Evolutionary conservation across 768 basidiomycete species (phyloP).

Genomic region (Tulasnella sp.): DNA sequence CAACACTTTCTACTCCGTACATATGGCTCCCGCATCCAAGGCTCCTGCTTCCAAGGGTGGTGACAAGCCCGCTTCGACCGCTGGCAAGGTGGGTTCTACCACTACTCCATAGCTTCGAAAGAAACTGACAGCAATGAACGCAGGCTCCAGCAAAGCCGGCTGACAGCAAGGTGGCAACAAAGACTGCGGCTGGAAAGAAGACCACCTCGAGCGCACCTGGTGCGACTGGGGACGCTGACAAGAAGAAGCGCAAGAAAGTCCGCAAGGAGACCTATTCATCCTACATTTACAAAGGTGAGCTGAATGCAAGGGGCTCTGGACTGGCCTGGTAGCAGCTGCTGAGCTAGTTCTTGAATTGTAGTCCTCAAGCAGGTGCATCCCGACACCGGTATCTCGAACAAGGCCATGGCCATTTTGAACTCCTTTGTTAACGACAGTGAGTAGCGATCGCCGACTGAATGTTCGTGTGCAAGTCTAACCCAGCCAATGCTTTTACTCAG

Average conservation of each 20-base stretch:
- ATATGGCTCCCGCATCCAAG: slow-evolving; percentile 12
- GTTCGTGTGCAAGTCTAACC: not conserved
- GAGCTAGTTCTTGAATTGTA: slow-evolving; percentile 40
- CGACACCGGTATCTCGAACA: slow-evolving; percentile 98
- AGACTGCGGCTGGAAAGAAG: slow-evolving; percentile 64
- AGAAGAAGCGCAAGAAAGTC: slow-evolving; percentile 85
- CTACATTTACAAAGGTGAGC: slow-evolving; percentile 90
- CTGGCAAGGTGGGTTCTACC: slow-evolving; percentile 50
- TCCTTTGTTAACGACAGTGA: slow-evolving; percentile 85
- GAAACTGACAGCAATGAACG: not conserved
- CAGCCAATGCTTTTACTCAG: not conserved
- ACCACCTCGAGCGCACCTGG: slow-evolving; percentile 58
- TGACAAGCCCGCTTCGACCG: slow-evolving; percentile 62
- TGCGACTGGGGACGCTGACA: slow-evolving; percentile 52
- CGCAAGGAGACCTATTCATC: slow-evolving; percentile 93
- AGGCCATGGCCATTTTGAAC: slow-evolving; percentile 91
- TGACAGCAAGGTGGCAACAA: slow-evolving; percentile 64
- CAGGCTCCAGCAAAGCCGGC: slow-evolving; percentile 56
- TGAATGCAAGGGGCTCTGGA: not conserved
- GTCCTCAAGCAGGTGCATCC: slow-evolving; percentile 98
- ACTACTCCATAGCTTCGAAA: not conserved
- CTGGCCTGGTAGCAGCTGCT: not conserved
- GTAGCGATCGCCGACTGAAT: not conserved
- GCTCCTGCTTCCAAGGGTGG: slow-evolving; percentile 68
- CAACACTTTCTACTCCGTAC: not conserved